A percentile compares a stretch with the other conserved stretches of the same genome.
phyloP scores from a whole-genome alignment of 768 basidiomycete genomes.

The Mycena leptocephala region DNA sequence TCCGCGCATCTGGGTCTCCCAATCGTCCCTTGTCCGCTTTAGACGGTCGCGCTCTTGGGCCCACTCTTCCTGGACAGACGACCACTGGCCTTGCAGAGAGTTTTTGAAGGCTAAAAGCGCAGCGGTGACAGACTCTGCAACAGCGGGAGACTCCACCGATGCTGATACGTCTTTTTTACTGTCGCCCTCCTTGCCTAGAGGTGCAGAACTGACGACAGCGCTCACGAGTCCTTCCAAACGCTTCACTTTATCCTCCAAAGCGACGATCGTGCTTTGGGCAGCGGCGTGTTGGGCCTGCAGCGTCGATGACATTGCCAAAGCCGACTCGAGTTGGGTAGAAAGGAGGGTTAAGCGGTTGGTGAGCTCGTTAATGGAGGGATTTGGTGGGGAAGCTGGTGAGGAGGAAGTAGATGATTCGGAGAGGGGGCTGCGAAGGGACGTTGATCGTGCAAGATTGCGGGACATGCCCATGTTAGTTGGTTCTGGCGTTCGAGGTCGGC shows the following conservation, averaged over 20 bases:
- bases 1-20: slow-evolving; percentile 74
- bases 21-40: slow-evolving; percentile 82
- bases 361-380: slow-evolving; percentile 68
- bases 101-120: slow-evolving; percentile 53
- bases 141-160: background rate
- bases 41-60: slow-evolving; percentile 84
- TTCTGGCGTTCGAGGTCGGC: slow-evolving; percentile 87
- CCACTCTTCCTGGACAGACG: slow-evolving; percentile 86
- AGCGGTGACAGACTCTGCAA: slow-evolving; percentile 29
- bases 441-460: slow-evolving; percentile 49
- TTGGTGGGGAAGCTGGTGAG: slow-evolving; percentile 44
- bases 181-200: slow-evolving; percentile 17
- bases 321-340: slow-evolving; percentile 82
- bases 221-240: slow-evolving; percentile 78
- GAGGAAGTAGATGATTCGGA: slow-evolving; percentile 38
- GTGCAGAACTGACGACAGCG: slow-evolving; percentile 29
- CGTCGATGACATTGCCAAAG: slow-evolving; percentile 79
- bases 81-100: slow-evolving; percentile 74
- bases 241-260: slow-evolving; percentile 78
- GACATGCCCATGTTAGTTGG: slow-evolving; percentile 73
- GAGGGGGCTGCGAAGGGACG: slow-evolving; percentile 43
- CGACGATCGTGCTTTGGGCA: slow-evolving; percentile 82
- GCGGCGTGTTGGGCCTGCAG: slow-evolving; percentile 85
- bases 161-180: background rate
- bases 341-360: slow-evolving; percentile 74